phyloP scores from a whole-genome alignment of 176 grass and related monocot genomes.

The Alopecurus myosuroides region DNA sequence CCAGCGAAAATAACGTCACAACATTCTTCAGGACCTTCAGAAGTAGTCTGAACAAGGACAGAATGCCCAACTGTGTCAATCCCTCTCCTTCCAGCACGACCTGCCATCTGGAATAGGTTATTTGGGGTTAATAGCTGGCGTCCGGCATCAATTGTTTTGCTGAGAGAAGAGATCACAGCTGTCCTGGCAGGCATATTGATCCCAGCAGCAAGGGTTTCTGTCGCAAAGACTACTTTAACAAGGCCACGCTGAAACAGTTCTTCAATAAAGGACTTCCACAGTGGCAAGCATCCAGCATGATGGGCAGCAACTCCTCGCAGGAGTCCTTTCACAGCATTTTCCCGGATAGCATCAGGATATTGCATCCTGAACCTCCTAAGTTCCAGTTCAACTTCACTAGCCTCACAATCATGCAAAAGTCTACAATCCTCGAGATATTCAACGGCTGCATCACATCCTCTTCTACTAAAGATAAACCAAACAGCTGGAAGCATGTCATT shows the following conservation, averaged over 20 bases:
- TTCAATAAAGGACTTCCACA: slow-evolving; percentile 99
- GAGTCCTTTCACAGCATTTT: slow-evolving; percentile 74
- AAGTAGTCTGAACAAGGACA: slow-evolving; percentile 87
- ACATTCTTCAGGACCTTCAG: slow-evolving; percentile 84
- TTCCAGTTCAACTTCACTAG: slow-evolving; percentile 93
- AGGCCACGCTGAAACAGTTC: slow-evolving; percentile 91
- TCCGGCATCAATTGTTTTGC: slow-evolving; percentile 70
- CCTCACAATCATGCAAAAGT: slow-evolving; percentile 89
- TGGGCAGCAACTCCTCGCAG: slow-evolving; percentile 86
- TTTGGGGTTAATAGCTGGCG: slow-evolving; percentile 78
- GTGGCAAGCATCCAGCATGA: slow-evolving; percentile 97
- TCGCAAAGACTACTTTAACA: slow-evolving; percentile 97
- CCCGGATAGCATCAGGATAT: slow-evolving; percentile 94
- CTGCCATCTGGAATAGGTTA: slow-evolving; percentile 95
- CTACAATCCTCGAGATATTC: slow-evolving; percentile 93
- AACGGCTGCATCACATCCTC: slow-evolving; percentile 96
- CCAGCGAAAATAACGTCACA: slow-evolving; percentile 84
- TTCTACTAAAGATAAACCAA: slow-evolving; percentile 99
- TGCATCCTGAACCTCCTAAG: slow-evolving; percentile 78
- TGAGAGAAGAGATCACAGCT: slow-evolving; percentile 83
- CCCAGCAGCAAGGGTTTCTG: slow-evolving; percentile 97
- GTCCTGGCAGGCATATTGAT: slow-evolving; percentile 99
- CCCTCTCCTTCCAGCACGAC: slow-evolving; percentile 94
- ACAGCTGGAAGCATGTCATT: slow-evolving; percentile 93
- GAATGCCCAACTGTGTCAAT: slow-evolving; percentile 89